These are phyloP conservation scores for Candida tallmaniae DNA, from an alignment of 805 yeast species.

Conservation along the genomic window DNA sequence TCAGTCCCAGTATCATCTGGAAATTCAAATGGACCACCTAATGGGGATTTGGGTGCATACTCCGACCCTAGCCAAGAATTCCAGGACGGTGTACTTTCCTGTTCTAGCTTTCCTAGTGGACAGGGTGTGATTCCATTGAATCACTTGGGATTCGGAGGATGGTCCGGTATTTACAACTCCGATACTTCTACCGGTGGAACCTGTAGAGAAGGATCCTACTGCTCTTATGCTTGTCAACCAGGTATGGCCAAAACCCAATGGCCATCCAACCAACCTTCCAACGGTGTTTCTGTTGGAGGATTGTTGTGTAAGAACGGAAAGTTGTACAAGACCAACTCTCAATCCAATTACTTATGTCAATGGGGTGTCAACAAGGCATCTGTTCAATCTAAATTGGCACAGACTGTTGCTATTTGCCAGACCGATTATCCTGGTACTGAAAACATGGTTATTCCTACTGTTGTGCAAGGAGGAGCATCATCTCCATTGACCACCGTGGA, in stretches of 20 bases:
- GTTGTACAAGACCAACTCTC: slow-evolving; percentile 56
- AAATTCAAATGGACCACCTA: slow-evolving; percentile 17
- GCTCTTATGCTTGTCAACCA: slow-evolving; percentile 74
- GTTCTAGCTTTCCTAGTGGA: slow-evolving; percentile 71
- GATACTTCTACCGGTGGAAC: slow-evolving; percentile 36
- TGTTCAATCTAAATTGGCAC: slow-evolving; percentile 46
- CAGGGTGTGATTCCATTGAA: slow-evolving; percentile 60
- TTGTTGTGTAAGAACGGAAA: slow-evolving; percentile 57
- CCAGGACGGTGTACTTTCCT: slow-evolving; percentile 65
- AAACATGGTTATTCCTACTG: slow-evolving; percentile 73
- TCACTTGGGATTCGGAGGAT: slow-evolving; percentile 38
- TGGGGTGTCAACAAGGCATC: slow-evolving; percentile 57
- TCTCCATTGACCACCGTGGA: slow-evolving; percentile 58
- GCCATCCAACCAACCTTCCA: slow-evolving; percentile 63
- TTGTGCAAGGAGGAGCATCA: slow-evolving; percentile 48
- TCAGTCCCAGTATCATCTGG: slow-evolving; percentile 27
- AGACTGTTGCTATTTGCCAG: slow-evolving; percentile 64
- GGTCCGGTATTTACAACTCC: slow-evolving; percentile 44
- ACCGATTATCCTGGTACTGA: slow-evolving; percentile 83
- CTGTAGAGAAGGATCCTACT: slow-evolving; percentile 65
- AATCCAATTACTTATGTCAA: slow-evolving; percentile 53
- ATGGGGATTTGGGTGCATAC: slow-evolving; percentile 52
- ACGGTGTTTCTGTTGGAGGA: slow-evolving; percentile 72
- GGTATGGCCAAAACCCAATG: slow-evolving; percentile 82
- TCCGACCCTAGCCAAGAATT: slow-evolving; percentile 48